Percentiles rank a stretch among this genome's conserved stretches.
Conservation (phyloP, 306 rosid genomes). For the Prunus salicina region DNA sequence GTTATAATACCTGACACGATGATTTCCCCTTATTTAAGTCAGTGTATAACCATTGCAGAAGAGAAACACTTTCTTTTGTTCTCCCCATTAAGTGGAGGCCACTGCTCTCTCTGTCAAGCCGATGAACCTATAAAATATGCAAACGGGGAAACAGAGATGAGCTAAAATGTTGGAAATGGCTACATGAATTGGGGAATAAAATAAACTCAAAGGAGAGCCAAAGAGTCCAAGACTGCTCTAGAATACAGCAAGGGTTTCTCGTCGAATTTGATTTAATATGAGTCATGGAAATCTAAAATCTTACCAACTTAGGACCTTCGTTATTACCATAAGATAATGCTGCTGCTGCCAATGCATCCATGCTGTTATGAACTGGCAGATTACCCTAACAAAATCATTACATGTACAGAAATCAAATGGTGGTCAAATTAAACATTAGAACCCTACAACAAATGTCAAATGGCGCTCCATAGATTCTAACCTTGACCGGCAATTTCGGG, state of each 20-base stretch:
- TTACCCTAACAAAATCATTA: conserved; percentile 62
- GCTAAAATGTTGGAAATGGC: not conserved
- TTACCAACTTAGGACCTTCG: conserved; percentile 91
- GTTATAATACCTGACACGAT: conserved; percentile 50
- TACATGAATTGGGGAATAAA: not conserved
- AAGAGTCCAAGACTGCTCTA: not conserved
- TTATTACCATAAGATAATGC: conserved; percentile 79
- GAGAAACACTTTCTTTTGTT: conserved; percentile 69
- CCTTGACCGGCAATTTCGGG: conserved; percentile 92
- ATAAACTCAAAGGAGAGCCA: not conserved
- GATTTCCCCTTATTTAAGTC: conserved; percentile 51
- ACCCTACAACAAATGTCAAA: conserved; percentile 11
- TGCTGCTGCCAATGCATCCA: conserved; percentile 97
- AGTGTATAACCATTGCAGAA: conserved; percentile 71
- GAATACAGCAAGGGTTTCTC: not conserved
- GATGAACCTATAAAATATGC: conserved; percentile 64
- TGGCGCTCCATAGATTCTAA: conserved; percentile 28
- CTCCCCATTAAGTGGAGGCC: conserved; percentile 82
- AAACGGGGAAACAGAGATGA: not conserved
- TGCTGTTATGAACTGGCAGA: conserved; percentile 89
- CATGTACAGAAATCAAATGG: conserved; percentile 23
- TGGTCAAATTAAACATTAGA: not conserved
- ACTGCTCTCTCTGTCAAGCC: conserved; percentile 90
- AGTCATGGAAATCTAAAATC: conserved; percentile 13
- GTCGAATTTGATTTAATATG: not conserved